Percentiles rank a stretch among this genome's conserved stretches.
Evolutionary conservation across 805 yeast genomes (phyloP).

Genomic region (Metschnikowia baotianmanensis): DNA sequence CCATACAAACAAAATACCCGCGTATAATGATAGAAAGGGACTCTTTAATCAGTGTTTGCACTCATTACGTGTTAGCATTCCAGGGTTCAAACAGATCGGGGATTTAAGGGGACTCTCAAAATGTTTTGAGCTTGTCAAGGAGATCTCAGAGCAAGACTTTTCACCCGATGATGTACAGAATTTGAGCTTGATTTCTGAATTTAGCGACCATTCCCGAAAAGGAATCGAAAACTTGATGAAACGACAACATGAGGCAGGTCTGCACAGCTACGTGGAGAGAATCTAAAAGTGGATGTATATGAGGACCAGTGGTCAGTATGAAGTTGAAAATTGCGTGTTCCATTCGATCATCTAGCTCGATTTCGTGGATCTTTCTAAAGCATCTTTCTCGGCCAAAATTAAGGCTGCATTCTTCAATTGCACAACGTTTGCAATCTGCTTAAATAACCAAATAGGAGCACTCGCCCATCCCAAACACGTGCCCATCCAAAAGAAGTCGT

Average conservation of each 20-base stretch:
- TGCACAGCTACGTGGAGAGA: conserved; percentile 11
- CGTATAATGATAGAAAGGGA: conserved; percentile 9
- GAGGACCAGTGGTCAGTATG: background rate
- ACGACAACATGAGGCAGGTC: conserved; percentile 12
- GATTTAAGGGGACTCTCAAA: conserved; percentile 38
- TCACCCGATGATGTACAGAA: conserved; percentile 7
- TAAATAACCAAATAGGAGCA: conserved; percentile 85
- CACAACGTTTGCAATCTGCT: conserved; percentile 84
- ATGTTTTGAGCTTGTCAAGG: conserved; percentile 39
- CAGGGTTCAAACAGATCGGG: conserved; percentile 40
- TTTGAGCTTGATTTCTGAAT: conserved; percentile 13
- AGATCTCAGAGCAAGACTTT: conserved; percentile 7
- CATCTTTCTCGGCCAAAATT: conserved; percentile 75
- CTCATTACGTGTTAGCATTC: conserved; percentile 42
- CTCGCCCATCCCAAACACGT: conserved; percentile 56
- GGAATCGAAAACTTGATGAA: conserved; percentile 15
- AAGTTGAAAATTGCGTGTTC: conserved; percentile 1
- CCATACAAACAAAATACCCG: background rate
- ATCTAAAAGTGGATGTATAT: background rate
- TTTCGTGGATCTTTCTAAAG: conserved; percentile 42
- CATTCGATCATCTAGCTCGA: background rate
- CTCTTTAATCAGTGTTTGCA: conserved; percentile 33
- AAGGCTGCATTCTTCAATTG: conserved; percentile 87
- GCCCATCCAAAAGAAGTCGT: conserved; percentile 59
- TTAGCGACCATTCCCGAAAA: conserved; percentile 12